These are phyloP conservation scores for Arthrobotrys iridis DNA, from an alignment of 2,329 filamentous ascomycete genomes.

Conservation along the genomic window DNA sequence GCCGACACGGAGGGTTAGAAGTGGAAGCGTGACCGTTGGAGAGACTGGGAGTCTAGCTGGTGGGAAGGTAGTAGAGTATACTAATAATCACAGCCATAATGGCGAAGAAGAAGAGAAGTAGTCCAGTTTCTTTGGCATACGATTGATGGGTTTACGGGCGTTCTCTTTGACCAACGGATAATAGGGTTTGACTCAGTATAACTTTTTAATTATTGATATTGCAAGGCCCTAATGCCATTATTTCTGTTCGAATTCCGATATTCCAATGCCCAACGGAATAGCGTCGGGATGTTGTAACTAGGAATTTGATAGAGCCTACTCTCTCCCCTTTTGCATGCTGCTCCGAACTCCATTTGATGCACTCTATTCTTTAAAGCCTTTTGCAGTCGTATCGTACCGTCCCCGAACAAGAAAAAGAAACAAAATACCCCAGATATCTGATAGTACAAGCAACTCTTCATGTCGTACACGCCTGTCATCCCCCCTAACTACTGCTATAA, in stretches of 20 bases:
- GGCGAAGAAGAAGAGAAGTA: slow-evolving; percentile 22
- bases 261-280: too few species aligned
- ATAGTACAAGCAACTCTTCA: slow-evolving; percentile 2
- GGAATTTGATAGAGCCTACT: too few species aligned
- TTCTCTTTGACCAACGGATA: slow-evolving; percentile 5
- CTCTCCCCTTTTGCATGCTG: background rate
- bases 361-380: background rate
- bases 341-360: background rate
- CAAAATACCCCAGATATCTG: background rate
- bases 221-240: background rate
- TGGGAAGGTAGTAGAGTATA: slow-evolving; percentile 52
- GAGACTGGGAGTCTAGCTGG: slow-evolving; percentile 47
- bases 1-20: slow-evolving; percentile 39
- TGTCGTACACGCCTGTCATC: background rate
- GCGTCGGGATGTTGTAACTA: too few species aligned
- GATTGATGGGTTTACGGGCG: slow-evolving; percentile 1
- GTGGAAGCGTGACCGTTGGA: slow-evolving; percentile 48
- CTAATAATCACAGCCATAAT: slow-evolving; percentile 28
- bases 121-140: background rate
- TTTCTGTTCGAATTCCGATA: background rate
- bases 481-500: background rate
- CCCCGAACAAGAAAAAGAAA: background rate
- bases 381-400: background rate
- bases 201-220: background rate
- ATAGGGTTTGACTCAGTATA: too few species aligned